Conservation (phyloP, 2,329 filamentous ascomycete genomes). For the Apiospora koreana region DNA sequence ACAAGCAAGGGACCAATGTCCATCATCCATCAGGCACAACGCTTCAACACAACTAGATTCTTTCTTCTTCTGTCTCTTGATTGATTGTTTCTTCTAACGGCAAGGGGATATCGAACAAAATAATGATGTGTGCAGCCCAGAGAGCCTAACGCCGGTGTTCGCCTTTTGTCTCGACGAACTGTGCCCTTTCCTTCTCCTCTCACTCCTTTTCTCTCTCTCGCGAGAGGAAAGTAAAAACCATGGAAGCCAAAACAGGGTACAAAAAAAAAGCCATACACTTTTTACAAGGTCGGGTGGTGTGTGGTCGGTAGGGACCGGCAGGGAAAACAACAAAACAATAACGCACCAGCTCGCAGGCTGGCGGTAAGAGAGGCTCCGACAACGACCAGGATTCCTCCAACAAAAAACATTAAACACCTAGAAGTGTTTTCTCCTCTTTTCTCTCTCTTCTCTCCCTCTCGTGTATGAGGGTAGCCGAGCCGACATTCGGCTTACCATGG, state of each 20-base stretch:
- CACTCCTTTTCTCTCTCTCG: not conserved
- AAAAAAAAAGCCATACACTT: constrained; percentile 2
- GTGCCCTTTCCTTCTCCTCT: not conserved
- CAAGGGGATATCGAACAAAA: constrained; percentile 23
- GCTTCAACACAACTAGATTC: not conserved
- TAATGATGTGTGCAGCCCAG: constrained; percentile 9
- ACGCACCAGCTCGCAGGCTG: not conserved
- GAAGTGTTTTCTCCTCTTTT: not conserved
- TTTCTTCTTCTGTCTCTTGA: constrained; percentile 6
- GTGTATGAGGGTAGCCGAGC: not conserved
- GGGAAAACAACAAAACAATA: not conserved
- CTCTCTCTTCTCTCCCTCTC: not conserved
- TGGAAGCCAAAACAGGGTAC: not conserved
- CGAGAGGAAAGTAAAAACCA: not conserved
- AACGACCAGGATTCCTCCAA: not conserved
- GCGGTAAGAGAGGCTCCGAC: not conserved
- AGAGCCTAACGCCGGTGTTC: constrained; percentile 6
- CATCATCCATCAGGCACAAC: not conserved
- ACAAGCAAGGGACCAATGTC: not conserved
- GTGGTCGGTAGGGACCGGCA: not conserved
- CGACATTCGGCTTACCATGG: not conserved
- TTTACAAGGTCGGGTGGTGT: constrained; percentile 2
- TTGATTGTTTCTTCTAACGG: constrained; percentile 10
- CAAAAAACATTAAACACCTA: not conserved
- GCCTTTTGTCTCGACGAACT: not conserved